phyloP scores from a whole-genome alignment of 352 stramenopile genomes.

The Phytophthora colocasiae region DNA sequence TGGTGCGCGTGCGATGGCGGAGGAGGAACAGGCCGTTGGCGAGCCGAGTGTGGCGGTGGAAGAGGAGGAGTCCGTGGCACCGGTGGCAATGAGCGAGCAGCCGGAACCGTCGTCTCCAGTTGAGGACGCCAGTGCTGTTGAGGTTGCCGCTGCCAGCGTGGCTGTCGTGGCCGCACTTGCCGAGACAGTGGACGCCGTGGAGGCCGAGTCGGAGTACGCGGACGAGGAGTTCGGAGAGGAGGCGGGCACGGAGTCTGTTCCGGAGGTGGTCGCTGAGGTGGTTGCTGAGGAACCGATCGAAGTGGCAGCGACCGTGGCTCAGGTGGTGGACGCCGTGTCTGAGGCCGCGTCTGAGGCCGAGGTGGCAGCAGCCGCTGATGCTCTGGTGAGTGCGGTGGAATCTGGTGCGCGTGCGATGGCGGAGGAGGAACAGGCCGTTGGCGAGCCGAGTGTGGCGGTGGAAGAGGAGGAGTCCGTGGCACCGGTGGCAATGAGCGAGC shows the following conservation, averaged over 20 bases:
- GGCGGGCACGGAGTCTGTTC: background rate
- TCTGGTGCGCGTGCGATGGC: no score
- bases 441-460: no score
- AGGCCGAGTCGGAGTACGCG: background rate
- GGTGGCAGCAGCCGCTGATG: no score
- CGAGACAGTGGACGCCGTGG: background rate
- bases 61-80: background rate
- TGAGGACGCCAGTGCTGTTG: background rate
- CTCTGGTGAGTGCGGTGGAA: no score
- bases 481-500: no score
- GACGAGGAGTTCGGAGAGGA: background rate
- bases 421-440: no score
- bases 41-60: background rate
- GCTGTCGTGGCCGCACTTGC: background rate
- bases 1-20: background rate
- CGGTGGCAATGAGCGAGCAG: background rate
- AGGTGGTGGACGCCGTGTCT: no score
- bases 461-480: no score
- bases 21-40: background rate
- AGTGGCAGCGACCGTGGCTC: no score
- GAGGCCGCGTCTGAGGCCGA: no score
- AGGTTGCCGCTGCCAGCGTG: background rate
- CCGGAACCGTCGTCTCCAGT: background rate
- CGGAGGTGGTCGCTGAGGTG: background rate
- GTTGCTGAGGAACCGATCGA: background rate